Base-by-base conservation (phyloP, 805 yeast species). In the Candida broadrunensis region DNA sequence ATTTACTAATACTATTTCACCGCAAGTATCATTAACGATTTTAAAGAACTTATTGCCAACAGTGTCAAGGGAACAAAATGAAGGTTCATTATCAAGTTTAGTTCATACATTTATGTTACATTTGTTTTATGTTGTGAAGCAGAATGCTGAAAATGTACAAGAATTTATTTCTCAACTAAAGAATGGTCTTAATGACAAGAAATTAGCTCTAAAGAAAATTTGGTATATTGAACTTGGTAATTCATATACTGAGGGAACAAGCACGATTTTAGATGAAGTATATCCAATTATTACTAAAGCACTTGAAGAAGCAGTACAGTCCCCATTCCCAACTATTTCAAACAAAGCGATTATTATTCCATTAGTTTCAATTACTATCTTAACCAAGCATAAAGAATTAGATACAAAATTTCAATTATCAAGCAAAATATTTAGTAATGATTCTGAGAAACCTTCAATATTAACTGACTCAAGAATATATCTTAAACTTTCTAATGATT, bases 11-110 rank as follows among this genome's bases (percentile, higher is more conserved):
- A 30, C 50, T 3, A 54, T 63, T 4, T 68, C 78, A 2, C 46
- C 54, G 11, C 51, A 46, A 13, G 30, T 41, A 7, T 45, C 55
- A 1, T 35, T 39, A 1, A 66, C 62, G 25, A 60, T 83, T 3
- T 57, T 76, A 2, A 52, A 62, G 1, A 70, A 63, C 0, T 54
- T 88, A 26, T 47, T 72, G 1, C 70, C 83, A 2, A 62, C 81
- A n/a, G 67, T 84, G 3, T 39, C 76, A 0, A 89, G 86, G 50
- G 98, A 91, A 52, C 77, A 80, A 35, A 87, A 88, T 50, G 98
- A 91, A 54, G 14, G 47, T 1, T 78, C 86, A 0, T 66, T 89
- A 30, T 43, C 64, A 2, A 63, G 69, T 3, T 65, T 80, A 42
- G 65, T 83, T 5, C 57, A 61, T 7, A 74, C 84, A 0, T 72